These are phyloP conservation scores for Talaromyces pinophilus DNA, from an alignment of 2,329 filamentous ascomycete species.

Conservation along the genomic window DNA sequence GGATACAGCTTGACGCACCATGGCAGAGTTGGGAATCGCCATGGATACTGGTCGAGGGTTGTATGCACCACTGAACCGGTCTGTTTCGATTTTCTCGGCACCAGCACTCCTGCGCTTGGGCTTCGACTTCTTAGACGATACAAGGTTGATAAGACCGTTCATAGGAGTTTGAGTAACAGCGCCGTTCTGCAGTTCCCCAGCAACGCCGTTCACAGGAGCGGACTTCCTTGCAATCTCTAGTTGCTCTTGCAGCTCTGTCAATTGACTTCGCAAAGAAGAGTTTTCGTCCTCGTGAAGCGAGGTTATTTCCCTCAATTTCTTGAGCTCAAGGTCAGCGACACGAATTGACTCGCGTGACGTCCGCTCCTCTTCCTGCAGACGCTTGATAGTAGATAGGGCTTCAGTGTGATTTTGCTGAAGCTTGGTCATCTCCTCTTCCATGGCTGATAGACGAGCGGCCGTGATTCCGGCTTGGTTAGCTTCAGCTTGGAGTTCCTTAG, in stretches of 20 bases:
- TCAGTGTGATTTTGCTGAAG: slow-evolving; percentile 88
- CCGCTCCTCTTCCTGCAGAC: slow-evolving; percentile 92
- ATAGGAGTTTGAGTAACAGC: slow-evolving; percentile 55
- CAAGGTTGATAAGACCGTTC: slow-evolving; percentile 89
- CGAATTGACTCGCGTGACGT: slow-evolving; percentile 80
- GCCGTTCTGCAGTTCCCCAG: slow-evolving; percentile 67
- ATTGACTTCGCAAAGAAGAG: slow-evolving; percentile 78
- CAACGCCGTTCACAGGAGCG: slow-evolving; percentile 66
- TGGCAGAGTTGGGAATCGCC: slow-evolving; percentile 65
- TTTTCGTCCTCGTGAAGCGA: slow-evolving; percentile 82
- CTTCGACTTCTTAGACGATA: slow-evolving; percentile 96
- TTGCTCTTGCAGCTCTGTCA: slow-evolving; percentile 87
- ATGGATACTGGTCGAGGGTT: slow-evolving; percentile 95
- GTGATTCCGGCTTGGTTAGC: slow-evolving; percentile 97
- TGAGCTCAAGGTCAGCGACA: slow-evolving; percentile 75
- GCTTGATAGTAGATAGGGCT: slow-evolving; percentile 84
- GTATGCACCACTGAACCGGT: slow-evolving; percentile 89
- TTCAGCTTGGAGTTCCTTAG: slow-evolving; percentile 92
- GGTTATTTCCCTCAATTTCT: slow-evolving; percentile 73
- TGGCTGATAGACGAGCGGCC: slow-evolving; percentile 81
- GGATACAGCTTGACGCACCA: slow-evolving; percentile 67
- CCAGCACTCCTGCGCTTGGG: slow-evolving; percentile 77
- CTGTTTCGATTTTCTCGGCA: slow-evolving; percentile 77
- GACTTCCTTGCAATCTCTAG: slow-evolving; percentile 81
- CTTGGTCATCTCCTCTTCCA: slow-evolving; percentile 95